These are phyloP conservation scores for Melanopsichium pennsylvanicum DNA, from an alignment of 1,284 basidiomycete species.

Conservation along the genomic window DNA sequence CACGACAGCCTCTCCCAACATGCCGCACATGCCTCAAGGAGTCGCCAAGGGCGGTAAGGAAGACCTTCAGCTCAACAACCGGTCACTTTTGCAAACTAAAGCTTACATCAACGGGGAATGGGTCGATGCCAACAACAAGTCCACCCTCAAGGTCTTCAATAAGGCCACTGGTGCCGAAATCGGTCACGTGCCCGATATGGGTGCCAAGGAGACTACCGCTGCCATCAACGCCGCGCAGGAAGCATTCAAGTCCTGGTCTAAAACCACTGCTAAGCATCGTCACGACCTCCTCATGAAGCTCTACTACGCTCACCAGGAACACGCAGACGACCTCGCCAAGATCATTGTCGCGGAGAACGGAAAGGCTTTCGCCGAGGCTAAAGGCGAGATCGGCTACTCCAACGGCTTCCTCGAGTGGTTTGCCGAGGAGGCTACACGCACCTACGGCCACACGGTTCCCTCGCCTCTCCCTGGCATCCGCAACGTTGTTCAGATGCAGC, in stretches of 20 bases:
- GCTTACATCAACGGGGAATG: conserved; percentile 62
- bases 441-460: conserved; percentile 80
- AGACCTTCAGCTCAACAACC: conserved; percentile 55
- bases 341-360: conserved; percentile 65
- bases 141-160: conserved; percentile 60
- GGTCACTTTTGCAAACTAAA: conserved; percentile 49
- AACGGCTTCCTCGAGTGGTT: conserved; percentile 65
- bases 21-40: conserved; percentile 62
- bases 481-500: conserved; percentile 88
- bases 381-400: conserved; percentile 62
- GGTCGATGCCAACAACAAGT: conserved; percentile 46
- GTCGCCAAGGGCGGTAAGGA: conserved; percentile 62
- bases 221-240: conserved; percentile 59
- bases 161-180: conserved; percentile 62
- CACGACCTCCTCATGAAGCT: conserved; percentile 60
- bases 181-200: conserved; percentile 59
- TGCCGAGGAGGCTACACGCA: conserved; percentile 54
- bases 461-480: conserved; percentile 76
- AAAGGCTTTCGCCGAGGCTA: conserved; percentile 60
- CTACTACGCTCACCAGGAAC: conserved; percentile 50
- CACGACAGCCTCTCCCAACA: conserved; percentile 23
- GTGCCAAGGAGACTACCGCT: conserved; percentile 46
- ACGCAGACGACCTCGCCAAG: conserved; percentile 61
- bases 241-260: conserved; percentile 58
- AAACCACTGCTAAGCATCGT: conserved; percentile 60